Conservation (phyloP, 345 rosid genomes). For the Aquilaria yunnanensis region DNA sequence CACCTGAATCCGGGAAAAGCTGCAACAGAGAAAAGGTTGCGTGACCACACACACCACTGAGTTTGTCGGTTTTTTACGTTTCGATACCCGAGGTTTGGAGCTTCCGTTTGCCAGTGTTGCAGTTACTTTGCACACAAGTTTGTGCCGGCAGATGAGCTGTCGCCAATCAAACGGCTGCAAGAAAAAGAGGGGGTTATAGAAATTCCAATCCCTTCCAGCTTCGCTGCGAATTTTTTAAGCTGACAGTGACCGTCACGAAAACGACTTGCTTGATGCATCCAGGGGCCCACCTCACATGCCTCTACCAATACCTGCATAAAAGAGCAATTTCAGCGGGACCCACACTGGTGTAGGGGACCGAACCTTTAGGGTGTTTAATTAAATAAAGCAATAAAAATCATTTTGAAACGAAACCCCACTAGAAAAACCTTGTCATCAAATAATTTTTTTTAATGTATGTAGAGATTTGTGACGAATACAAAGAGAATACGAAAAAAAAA, state of each 20-base stretch:
- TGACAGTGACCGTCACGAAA: conserved; percentile 26
- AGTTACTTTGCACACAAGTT: too few relatives aligned
- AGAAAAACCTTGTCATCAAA: too few relatives aligned
- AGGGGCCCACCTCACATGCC: conserved; percentile 48
- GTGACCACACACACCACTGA: background rate
- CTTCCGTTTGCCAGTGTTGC: too few relatives aligned
- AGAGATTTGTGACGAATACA: too few relatives aligned
- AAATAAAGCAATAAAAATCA: background rate
- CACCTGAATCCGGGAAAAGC: conserved; percentile 15
- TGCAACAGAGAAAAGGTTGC: conserved; percentile 3
- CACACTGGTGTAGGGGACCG: conserved; percentile 16
- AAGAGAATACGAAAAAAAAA: too few relatives aligned
- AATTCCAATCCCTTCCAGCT: conserved; percentile 8
- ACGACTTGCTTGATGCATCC: conserved; percentile 12
- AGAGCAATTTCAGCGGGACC: conserved; percentile 14
- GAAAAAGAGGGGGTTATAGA: background rate
- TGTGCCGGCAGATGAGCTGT: conserved; percentile 11
- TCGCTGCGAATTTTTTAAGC: conserved; percentile 16
- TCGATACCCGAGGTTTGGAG: too few relatives aligned
- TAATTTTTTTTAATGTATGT: too few relatives aligned
- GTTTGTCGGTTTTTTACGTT: too few relatives aligned
- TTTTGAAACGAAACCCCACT: too few relatives aligned
- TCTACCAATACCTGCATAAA: conserved; percentile 28
- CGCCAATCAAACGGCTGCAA: conserved; percentile 8
- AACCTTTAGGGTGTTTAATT: background rate